A percentile compares a stretch with the other conserved stretches of the same genome.
Conservation (phyloP, 768 basidiomycete species). For the Boletus tylopilopsis region DNA sequence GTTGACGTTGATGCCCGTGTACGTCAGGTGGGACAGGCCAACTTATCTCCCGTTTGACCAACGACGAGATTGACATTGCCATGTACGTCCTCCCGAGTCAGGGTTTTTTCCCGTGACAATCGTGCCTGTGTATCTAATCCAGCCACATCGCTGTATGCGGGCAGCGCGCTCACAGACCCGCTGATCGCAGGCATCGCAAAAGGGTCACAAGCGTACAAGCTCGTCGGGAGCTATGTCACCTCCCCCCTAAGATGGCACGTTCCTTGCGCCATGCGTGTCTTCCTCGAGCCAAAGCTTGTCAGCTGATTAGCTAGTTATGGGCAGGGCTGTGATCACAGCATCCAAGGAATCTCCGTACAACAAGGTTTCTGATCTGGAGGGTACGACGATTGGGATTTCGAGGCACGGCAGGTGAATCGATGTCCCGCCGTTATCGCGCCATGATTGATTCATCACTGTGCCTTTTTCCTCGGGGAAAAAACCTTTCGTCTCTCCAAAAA, state of each 20-base stretch:
- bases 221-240: slow-evolving; percentile 88
- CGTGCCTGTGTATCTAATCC: background rate
- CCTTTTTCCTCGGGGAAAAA: no score
- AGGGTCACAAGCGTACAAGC: slow-evolving; percentile 81
- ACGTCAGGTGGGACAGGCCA: slow-evolving; percentile 79
- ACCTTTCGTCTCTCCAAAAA: no score
- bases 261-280: background rate
- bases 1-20: slow-evolving; percentile 2
- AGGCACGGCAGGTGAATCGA: slow-evolving; percentile 67
- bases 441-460: no score
- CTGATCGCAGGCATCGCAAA: slow-evolving; percentile 92
- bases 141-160: background rate
- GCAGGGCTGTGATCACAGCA: slow-evolving; percentile 91
- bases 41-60: slow-evolving; percentile 67
- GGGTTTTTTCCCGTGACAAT: slow-evolving; percentile 1
- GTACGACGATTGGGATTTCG: slow-evolving; percentile 85
- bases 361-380: slow-evolving; percentile 68
- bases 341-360: slow-evolving; percentile 61
- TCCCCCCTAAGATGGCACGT: slow-evolving; percentile 83
- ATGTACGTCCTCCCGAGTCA: slow-evolving; percentile 52
- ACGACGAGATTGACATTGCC: slow-evolving; percentile 77
- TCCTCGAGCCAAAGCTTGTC: background rate
- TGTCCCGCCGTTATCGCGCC: background rate
- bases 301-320: background rate
- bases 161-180: slow-evolving; percentile 84